These are phyloP conservation scores for Aphanomyces euteiches DNA, from an alignment of 352 stramenopile species.

Conservation along the genomic window DNA sequence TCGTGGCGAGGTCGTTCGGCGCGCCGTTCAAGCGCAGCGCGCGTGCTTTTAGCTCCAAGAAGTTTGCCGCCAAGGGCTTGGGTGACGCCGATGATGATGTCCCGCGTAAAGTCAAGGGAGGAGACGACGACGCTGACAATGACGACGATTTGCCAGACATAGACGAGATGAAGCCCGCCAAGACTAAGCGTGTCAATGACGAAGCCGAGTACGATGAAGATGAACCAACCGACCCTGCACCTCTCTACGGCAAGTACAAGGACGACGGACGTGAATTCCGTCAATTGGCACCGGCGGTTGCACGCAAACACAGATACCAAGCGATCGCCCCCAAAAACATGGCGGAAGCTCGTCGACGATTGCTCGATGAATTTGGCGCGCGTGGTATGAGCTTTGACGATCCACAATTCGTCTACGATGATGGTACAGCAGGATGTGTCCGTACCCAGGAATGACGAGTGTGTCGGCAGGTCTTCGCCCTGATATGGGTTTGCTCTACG, in stretches of 20 bases:
- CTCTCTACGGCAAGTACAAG: constrained; percentile 49
- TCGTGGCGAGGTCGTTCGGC: constrained; percentile 4
- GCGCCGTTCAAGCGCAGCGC: constrained; percentile 3
- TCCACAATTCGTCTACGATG: constrained; percentile 36
- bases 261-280: constrained; percentile 53
- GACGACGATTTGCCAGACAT: neutral
- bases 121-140: constrained; percentile 11
- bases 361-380: constrained; percentile 79
- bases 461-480: constrained; percentile 33
- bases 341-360: constrained; percentile 66
- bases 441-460: constrained; percentile 43
- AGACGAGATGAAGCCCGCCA: neutral
- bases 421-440: constrained; percentile 19
- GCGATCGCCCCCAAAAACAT: constrained; percentile 65
- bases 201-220: constrained; percentile 66
- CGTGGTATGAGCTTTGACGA: constrained; percentile 60
- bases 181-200: constrained; percentile 32
- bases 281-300: constrained; percentile 68
- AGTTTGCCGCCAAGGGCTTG: neutral
- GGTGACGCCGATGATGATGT: constrained; percentile 20
- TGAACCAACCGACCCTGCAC: constrained; percentile 58
- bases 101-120: constrained; percentile 19
- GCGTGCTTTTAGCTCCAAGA: constrained; percentile 16
- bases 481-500: constrained; percentile 52
- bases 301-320: constrained; percentile 75